Conservation (phyloP, 1,284 basidiomycete species). For the Chondrostereum purpureum region DNA sequence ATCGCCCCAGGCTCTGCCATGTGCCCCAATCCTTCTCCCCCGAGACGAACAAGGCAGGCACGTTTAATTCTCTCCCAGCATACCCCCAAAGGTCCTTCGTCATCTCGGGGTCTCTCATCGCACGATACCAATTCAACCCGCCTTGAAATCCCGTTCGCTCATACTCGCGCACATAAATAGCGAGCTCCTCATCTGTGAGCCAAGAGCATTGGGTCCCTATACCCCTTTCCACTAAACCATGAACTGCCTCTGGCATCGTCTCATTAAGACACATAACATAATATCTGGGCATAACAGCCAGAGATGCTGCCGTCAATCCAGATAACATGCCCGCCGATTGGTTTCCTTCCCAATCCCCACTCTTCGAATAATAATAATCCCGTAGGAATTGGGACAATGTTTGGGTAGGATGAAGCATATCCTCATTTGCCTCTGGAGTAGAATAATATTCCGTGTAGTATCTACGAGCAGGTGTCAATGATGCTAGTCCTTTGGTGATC, state of each 20-base stretch:
- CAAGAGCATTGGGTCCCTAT: slow-evolving; percentile 23
- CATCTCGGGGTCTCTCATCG: slow-evolving; percentile 24
- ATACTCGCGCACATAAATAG: slow-evolving; percentile 44
- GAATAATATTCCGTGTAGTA: slow-evolving; percentile 52
- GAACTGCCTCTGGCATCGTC: slow-evolving; percentile 46
- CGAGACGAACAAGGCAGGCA: slow-evolving; percentile 49
- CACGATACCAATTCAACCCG: slow-evolving; percentile 50
- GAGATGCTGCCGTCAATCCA: slow-evolving; percentile 20
- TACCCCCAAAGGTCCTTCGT: slow-evolving; percentile 28
- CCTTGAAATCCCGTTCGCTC: slow-evolving; percentile 55
- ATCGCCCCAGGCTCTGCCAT: slow-evolving; percentile 43
- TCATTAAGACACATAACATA: slow-evolving; percentile 51
- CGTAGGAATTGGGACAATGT: slow-evolving; percentile 47
- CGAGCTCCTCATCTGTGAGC: slow-evolving; percentile 43
- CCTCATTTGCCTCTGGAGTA: slow-evolving; percentile 36
- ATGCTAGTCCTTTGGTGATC: slow-evolving; percentile 12
- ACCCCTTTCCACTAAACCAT: slow-evolving; percentile 11
- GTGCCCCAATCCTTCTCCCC: slow-evolving; percentile 55
- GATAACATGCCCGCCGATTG: slow-evolving; percentile 33
- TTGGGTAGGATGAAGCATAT: slow-evolving; percentile 34
- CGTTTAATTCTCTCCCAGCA: slow-evolving; percentile 32
- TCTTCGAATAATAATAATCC: slow-evolving; percentile 55
- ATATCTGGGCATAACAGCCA: slow-evolving; percentile 43
- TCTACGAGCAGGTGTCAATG: slow-evolving; percentile 20
- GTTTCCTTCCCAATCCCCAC: slow-evolving; percentile 44